Conservation (phyloP, 192 early-diverging fungal genomes). For the Geranomyces variabilis region DNA sequence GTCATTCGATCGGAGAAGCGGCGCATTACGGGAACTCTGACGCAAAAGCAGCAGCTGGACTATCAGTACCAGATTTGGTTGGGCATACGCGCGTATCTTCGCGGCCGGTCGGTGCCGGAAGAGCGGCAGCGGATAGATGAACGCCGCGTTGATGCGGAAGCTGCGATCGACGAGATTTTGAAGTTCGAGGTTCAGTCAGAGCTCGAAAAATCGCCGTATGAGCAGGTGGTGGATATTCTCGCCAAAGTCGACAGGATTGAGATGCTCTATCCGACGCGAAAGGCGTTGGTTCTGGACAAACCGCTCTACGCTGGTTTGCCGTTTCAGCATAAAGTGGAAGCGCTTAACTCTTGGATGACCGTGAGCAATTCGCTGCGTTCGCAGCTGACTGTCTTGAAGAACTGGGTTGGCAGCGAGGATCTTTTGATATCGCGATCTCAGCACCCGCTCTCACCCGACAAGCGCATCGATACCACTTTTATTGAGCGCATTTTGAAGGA, state of each 20-base stretch:
- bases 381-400: conserved; percentile 74
- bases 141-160: conserved; percentile 61
- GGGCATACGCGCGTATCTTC: conserved; percentile 66
- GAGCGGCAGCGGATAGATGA: conserved; percentile 73
- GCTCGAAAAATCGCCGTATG: conserved; percentile 43
- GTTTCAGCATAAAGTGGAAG: conserved; percentile 73
- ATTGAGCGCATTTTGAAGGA: conserved; percentile 86
- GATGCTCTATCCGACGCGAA: conserved; percentile 73
- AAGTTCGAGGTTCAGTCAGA: conserved; percentile 58
- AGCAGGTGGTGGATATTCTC: conserved; percentile 71
- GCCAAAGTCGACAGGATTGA: conserved; percentile 79
- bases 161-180: conserved; percentile 62
- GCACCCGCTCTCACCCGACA: conserved; percentile 47
- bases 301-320: conserved; percentile 67
- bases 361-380: conserved; percentile 70
- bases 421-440: conserved; percentile 61
- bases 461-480: conserved; percentile 68
- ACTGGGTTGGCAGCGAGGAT: conserved; percentile 80
- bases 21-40: conserved; percentile 59
- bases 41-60: conserved; percentile 49
- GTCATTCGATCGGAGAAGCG: conserved; percentile 83
- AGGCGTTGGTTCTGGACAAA: conserved; percentile 61
- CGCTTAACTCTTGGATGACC: conserved; percentile 77
- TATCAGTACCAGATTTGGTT: conserved; percentile 73
- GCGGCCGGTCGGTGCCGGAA: conserved; percentile 61